Evolutionary conservation across 345 rosid species (phyloP), one percentile per base, ranked within the genome.

Genomic region (Hypericum androsaemum): DNA sequence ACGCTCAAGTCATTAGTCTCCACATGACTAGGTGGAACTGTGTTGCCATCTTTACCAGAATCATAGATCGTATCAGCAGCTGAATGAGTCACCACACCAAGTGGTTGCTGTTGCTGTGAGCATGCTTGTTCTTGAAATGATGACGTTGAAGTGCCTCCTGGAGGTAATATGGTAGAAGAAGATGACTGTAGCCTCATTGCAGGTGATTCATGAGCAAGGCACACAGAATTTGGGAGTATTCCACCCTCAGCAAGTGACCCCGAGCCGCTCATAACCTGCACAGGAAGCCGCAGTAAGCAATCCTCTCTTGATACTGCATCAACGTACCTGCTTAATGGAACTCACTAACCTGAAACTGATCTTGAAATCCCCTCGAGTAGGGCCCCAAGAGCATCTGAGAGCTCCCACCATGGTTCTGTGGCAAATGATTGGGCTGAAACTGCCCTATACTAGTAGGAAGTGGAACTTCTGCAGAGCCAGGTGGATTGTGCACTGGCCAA

Each of bases 61-160:
- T 22, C 56, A 16, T 39, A 52, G 56, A 17, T 41, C 16, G 16
- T 52, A 45, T 63, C 58, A 50, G 57, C 22, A 12, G 39, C 50
- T 57, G 57, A 35, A 10, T 59, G 65, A 59, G 49, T 70, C 39
- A 52, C 51, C 62, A 50, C 55, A 22, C 59, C 56, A 10, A 60
- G n/a, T 12, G 48, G 60, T 22, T 57, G 61, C 37, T 70, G 78
- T 58, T 45, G 77, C 65, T 73, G 77, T 50, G 52, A 37, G 58
- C 57, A 63, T 60, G 74, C 64, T 54, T 65, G 71, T 47, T 39
- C 49, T 47, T 69, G 68, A 32, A 80, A 61, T 60, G 79, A 60
- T 58, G 74, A 63, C 43, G 66, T 63, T 32, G 45, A 38, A 59
- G 32, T 47, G 56, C 64, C 72, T 43, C 58, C 57, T 7, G 69